These are phyloP conservation scores for Kwoniella europaea DNA, from an alignment of 768 basidiomycete genomes.

Conservation along the genomic window DNA sequence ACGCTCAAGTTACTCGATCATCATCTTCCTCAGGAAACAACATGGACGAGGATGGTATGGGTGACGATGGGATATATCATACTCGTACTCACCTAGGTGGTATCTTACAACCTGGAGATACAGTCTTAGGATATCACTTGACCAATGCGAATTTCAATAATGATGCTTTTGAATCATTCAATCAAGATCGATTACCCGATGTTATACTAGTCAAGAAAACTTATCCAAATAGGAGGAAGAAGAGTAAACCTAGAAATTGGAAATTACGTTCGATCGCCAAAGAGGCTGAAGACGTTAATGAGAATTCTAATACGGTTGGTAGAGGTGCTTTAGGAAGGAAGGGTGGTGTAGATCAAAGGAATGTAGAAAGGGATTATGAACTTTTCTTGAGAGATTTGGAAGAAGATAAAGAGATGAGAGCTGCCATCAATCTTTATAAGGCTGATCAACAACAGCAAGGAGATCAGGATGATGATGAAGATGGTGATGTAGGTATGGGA, in stretches of 20 bases:
- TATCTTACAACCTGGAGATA: slow-evolving; percentile 91
- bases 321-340: slow-evolving; percentile 86
- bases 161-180: slow-evolving; percentile 74
- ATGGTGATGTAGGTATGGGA: slow-evolving; percentile 63
- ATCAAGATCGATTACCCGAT: slow-evolving; percentile 74
- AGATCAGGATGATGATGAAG: slow-evolving; percentile 26
- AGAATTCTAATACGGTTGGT: slow-evolving; percentile 55
- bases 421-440: slow-evolving; percentile 79
- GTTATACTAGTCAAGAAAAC: slow-evolving; percentile 92
- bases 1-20: slow-evolving; percentile 82
- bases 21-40: slow-evolving; percentile 67
- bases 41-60: slow-evolving; percentile 65
- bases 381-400: slow-evolving; percentile 90
- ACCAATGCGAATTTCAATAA: slow-evolving; percentile 92
- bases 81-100: slow-evolving; percentile 95
- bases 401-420: slow-evolving; percentile 90
- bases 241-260: slow-evolving; percentile 83
- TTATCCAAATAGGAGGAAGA: slow-evolving; percentile 91
- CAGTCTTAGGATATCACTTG: slow-evolving; percentile 87
- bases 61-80: slow-evolving; percentile 82
- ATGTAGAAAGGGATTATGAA: slow-evolving; percentile 97
- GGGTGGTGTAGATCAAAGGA: slow-evolving; percentile 86
- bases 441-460: slow-evolving; percentile 16
- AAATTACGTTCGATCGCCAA: slow-evolving; percentile 85
- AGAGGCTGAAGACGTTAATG: slow-evolving; percentile 79